These are phyloP conservation scores for Colletotrichum lini DNA, from an alignment of 2,329 filamentous ascomycete genomes.

Conservation along the genomic window DNA sequence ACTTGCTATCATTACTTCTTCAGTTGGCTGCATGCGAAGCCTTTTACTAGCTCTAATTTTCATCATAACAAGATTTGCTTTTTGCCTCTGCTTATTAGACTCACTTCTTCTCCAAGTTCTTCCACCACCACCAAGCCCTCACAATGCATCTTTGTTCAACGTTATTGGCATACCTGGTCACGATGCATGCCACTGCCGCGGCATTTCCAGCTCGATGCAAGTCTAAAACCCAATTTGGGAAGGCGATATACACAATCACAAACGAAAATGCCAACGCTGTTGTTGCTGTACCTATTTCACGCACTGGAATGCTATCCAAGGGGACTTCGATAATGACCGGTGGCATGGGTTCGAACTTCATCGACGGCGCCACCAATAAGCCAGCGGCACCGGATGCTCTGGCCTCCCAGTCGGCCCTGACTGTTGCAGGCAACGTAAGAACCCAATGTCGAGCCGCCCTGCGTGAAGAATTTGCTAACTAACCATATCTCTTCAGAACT, in stretches of 20 bases:
- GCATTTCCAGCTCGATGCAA: neutral
- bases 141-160: neutral
- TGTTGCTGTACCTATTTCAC: slow-evolving; percentile 62
- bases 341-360: slow-evolving; percentile 59
- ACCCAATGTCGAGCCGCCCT: neutral
- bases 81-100: no score
- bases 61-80: no score
- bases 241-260: slow-evolving; percentile 68
- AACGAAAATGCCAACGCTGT: slow-evolving; percentile 66
- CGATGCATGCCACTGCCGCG: neutral
- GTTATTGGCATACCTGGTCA: neutral
- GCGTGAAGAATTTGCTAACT: slow-evolving; percentile 10
- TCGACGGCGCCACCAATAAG: slow-evolving; percentile 54
- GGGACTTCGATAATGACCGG: slow-evolving; percentile 61
- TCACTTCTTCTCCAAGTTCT: no score
- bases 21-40: no score
- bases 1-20: no score
- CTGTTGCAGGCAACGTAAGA: slow-evolving; percentile 64
- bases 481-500: slow-evolving; percentile 51
- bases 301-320: slow-evolving; percentile 61
- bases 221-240: neutral
- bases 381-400: slow-evolving; percentile 65
- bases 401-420: slow-evolving; percentile 65
- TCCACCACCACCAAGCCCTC: no score
- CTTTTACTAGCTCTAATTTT: no score